phyloP scores from a whole-genome alignment of 2,329 filamentous ascomycete species.

The Arthrinium phaeospermum region DNA sequence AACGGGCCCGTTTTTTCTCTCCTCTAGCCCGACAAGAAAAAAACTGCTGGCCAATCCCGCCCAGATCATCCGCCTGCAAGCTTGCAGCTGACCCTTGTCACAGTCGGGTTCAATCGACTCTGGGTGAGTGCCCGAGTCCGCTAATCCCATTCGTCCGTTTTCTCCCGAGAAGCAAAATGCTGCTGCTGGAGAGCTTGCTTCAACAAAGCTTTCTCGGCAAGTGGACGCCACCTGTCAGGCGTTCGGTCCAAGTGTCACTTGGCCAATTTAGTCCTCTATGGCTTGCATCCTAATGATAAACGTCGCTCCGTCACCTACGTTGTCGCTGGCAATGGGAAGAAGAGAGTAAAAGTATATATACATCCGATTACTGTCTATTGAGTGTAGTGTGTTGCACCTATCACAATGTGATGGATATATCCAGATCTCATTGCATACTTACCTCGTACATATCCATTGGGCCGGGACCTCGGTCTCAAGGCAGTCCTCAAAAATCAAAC shows the following conservation, averaged over 20 bases:
- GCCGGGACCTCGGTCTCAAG: background rate
- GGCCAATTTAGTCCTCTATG: background rate
- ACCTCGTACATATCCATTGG: too few relatives aligned
- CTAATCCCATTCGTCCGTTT: constrained; percentile 13
- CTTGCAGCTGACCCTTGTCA: constrained; percentile 8
- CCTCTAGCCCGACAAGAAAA: background rate
- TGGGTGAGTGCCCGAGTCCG: background rate
- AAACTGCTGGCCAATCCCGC: constrained; percentile 4
- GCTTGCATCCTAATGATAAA: background rate
- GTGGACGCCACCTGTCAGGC: constrained; percentile 1
- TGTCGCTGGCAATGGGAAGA: background rate
- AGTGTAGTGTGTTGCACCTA: too few relatives aligned
- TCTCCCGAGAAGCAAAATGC: background rate
- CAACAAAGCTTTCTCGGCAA: background rate
- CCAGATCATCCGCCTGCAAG: background rate
- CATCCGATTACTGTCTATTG: too few relatives aligned
- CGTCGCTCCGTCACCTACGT: background rate
- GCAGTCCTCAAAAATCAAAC: too few relatives aligned
- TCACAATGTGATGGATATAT: too few relatives aligned
- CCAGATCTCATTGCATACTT: too few relatives aligned
- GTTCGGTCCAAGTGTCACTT: background rate
- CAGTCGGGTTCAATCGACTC: background rate
- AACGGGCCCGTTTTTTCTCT: constrained; percentile 13
- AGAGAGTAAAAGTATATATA: too few relatives aligned
- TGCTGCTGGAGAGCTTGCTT: background rate